These are phyloP conservation scores for Talaromyces verruculosus DNA, from an alignment of 2,329 filamentous ascomycete genomes.

Conservation along the genomic window DNA sequence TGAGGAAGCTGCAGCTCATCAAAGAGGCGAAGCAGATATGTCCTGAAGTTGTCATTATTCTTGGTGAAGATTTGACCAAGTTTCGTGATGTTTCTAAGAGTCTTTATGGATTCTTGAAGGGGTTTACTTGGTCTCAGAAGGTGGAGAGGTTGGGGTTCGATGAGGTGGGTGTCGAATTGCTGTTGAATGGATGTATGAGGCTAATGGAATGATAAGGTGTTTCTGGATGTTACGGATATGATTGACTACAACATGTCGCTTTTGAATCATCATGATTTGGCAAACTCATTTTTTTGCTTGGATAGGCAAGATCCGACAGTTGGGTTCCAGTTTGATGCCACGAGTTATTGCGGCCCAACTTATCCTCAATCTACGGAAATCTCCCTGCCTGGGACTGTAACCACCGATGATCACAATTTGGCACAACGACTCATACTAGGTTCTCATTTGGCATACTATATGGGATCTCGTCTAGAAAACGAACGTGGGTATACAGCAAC, in stretches of 20 bases:
- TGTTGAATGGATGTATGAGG: neutral
- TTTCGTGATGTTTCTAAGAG: constrained; percentile 86
- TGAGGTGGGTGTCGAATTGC: constrained; percentile 59
- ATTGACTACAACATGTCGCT: constrained; percentile 75
- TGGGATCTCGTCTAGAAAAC: constrained; percentile 71
- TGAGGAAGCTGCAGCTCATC: constrained; percentile 79
- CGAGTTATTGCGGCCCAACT: constrained; percentile 63
- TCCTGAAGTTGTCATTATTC: constrained; percentile 78
- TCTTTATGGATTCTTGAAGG: constrained; percentile 70
- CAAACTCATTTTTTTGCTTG: constrained; percentile 76
- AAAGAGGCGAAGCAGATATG: constrained; percentile 76
- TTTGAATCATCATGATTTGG: constrained; percentile 65
- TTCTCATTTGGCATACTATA: constrained; percentile 74
- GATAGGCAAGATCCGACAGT: constrained; percentile 68
- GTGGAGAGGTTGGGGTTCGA: constrained; percentile 86
- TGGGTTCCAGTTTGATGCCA: constrained; percentile 80
- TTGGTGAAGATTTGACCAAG: constrained; percentile 80
- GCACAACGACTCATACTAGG: constrained; percentile 69
- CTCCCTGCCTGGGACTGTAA: neutral
- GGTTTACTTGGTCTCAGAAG: constrained; percentile 73
- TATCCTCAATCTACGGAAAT: constrained; percentile 45
- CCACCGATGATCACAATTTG: constrained; percentile 29
- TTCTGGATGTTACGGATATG: constrained; percentile 81
- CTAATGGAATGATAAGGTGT: constrained; percentile 48
- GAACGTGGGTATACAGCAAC: constrained; percentile 83